Evolutionary conservation across 2,329 filamentous ascomycete genomes (phyloP).

Genomic region (Nemania sp.): DNA sequence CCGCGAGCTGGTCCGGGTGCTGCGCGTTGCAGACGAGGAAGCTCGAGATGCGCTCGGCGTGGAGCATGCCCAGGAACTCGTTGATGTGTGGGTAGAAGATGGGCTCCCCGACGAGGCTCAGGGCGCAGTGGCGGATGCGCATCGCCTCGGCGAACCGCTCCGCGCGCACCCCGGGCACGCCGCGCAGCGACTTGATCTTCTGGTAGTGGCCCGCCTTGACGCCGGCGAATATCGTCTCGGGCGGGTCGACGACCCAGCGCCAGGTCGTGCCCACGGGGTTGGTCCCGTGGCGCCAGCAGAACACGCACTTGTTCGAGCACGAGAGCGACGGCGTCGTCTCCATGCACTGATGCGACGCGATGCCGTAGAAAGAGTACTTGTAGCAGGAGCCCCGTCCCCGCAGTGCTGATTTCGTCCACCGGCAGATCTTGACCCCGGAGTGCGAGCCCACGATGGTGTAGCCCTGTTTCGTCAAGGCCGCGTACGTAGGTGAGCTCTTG

Average conservation of each 20-base stretch:
- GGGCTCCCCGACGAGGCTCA: slow-evolving; percentile 93
- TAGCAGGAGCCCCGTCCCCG: slow-evolving; percentile 94
- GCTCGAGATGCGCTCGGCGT: slow-evolving; percentile 83
- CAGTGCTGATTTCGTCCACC: slow-evolving; percentile 97
- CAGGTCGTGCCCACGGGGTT: slow-evolving; percentile 96
- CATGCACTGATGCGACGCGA: slow-evolving; percentile 96
- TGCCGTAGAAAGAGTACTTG: slow-evolving; percentile 97
- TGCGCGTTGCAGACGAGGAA: slow-evolving; percentile 98
- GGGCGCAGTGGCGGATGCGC: slow-evolving; percentile 88
- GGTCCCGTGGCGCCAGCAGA: slow-evolving; percentile 97
- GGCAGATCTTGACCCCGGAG: slow-evolving; percentile 95
- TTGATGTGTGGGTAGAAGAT: slow-evolving; percentile 99
- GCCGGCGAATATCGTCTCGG: slow-evolving; percentile 85
- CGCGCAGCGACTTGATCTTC: slow-evolving; percentile 97
- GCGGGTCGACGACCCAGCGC: slow-evolving; percentile 93
- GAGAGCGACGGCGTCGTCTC: slow-evolving; percentile 94
- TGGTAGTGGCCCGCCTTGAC: slow-evolving; percentile 93
- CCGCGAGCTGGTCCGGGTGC: slow-evolving; percentile 86
- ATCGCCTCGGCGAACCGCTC: slow-evolving; percentile 93
- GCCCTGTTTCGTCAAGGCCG: slow-evolving; percentile 90
- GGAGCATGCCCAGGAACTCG: slow-evolving; percentile 82
- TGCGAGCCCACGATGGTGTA: slow-evolving; percentile 95
- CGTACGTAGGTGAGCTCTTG: slow-evolving; percentile 83
- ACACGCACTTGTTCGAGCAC: slow-evolving; percentile 98
- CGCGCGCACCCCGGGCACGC: slow-evolving; percentile 87